phyloP scores from a whole-genome alignment of 140 eudicot genomes.

The Senecio squalidus region DNA sequence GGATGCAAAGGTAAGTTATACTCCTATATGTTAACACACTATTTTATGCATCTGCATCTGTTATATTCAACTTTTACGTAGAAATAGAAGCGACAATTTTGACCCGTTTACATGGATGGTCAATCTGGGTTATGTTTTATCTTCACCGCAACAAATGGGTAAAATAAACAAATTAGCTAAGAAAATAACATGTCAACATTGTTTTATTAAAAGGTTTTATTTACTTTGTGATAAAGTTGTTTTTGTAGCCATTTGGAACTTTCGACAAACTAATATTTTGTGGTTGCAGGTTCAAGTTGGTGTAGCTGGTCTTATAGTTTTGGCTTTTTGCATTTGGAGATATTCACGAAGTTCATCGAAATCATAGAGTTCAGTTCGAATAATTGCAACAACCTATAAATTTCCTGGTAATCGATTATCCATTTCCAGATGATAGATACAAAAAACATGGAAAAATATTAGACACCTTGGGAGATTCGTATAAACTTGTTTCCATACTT shows the following conservation, averaged over 20 bases:
- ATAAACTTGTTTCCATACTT: neutral
- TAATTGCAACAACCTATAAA: neutral
- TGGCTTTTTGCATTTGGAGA: constrained; percentile 68
- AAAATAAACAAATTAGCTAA: neutral
- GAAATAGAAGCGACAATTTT: neutral
- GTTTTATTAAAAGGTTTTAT: neutral
- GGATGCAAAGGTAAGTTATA: constrained; percentile 65
- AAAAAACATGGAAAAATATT: neutral
- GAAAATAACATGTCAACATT: neutral
- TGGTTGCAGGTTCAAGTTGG: constrained; percentile 57
- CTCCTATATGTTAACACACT: neutral
- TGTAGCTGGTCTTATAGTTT: constrained; percentile 47
- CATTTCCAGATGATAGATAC: neutral
- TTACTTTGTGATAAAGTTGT: neutral
- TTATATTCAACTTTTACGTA: too few species aligned
- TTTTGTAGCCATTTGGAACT: neutral
- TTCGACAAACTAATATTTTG: neutral
- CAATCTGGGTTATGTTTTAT: neutral
- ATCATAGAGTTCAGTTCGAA: constrained; percentile 19
- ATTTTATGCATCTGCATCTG: neutral
- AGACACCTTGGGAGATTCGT: neutral
- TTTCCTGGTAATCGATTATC: neutral
- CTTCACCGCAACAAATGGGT: neutral
- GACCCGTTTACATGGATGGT: neutral
- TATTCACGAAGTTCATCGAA: constrained; percentile 38